A percentile compares a stretch with the other conserved stretches of the same genome.
These are phyloP conservation scores for Calonectria multiphialidica DNA, from an alignment of 2,329 filamentous ascomycete species.

Conservation along the genomic window DNA sequence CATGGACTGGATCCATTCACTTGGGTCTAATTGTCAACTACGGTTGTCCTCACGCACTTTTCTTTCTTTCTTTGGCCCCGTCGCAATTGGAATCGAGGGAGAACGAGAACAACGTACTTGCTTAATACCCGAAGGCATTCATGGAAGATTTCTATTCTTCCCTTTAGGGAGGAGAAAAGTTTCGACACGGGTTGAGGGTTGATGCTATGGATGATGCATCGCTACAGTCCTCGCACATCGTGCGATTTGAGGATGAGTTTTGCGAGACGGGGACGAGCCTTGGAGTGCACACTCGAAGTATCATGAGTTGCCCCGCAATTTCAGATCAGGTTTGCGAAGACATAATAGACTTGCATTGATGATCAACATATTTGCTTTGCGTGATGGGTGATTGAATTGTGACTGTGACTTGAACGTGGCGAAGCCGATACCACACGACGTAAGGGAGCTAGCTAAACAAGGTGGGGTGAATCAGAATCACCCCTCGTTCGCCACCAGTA, in stretches of 20 bases:
- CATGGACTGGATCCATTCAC: not conserved
- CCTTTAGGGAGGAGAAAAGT: conserved; percentile 27
- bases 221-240: conserved; percentile 21
- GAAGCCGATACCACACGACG: too few species aligned
- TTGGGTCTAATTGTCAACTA: not conserved
- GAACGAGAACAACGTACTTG: conserved; percentile 20
- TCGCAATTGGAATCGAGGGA: not conserved
- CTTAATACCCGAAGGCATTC: conserved; percentile 25
- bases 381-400: not conserved
- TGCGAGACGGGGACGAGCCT: conserved; percentile 19
- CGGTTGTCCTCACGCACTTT: not conserved
- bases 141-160: conserved; percentile 24
- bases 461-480: not conserved
- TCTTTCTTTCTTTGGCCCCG: not conserved
- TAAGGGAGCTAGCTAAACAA: not conserved
- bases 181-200: conserved; percentile 27
- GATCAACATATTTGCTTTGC: conserved; percentile 6
- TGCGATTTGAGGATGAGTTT: conserved; percentile 16
- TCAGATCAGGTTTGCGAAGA: conserved; percentile 20
- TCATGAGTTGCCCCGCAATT: conserved; percentile 1
- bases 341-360: conserved; percentile 32
- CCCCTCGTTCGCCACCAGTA: too few species aligned
- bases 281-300: conserved; percentile 7
- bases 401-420: not conserved
- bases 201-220: conserved; percentile 26